Percentiles rank a stretch among this genome's conserved stretches.
phyloP scores from a whole-genome alignment of 805 yeast species.

The Metschnikowia arizonensis region DNA sequence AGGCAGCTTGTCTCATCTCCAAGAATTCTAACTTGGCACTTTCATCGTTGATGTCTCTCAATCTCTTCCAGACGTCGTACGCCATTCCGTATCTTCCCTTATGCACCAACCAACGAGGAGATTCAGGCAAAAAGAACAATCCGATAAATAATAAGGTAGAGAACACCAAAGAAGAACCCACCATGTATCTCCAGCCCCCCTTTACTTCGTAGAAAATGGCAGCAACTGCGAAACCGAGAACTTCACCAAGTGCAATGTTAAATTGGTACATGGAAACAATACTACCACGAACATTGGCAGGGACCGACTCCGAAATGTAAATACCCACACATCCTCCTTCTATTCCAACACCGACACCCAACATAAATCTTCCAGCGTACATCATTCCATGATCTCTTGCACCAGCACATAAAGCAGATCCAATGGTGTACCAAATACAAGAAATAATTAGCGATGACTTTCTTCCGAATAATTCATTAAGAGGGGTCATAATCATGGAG shows the following conservation, averaged over 20 bases:
- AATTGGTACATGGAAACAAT: slow-evolving; percentile 61
- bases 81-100: slow-evolving; percentile 51
- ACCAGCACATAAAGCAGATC: slow-evolving; percentile 54
- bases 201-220: slow-evolving; percentile 54
- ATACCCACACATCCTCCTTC: slow-evolving; percentile 65
- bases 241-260: slow-evolving; percentile 64
- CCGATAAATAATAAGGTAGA: slow-evolving; percentile 50
- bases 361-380: slow-evolving; percentile 53
- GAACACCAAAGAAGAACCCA: slow-evolving; percentile 59
- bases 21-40: slow-evolving; percentile 50
- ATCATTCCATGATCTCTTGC: slow-evolving; percentile 32
- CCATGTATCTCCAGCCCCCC: slow-evolving; percentile 64
- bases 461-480: slow-evolving; percentile 54
- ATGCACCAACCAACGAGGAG: slow-evolving; percentile 57
- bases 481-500: slow-evolving; percentile 54
- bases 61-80: slow-evolving; percentile 50
- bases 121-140: slow-evolving; percentile 54
- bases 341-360: slow-evolving; percentile 63
- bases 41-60: slow-evolving; percentile 45
- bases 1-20: slow-evolving; percentile 52
- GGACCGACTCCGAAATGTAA: slow-evolving; percentile 59
- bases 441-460: slow-evolving; percentile 51
- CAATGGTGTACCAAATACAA: slow-evolving; percentile 57
- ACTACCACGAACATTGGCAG: slow-evolving; percentile 54
- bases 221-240: slow-evolving; percentile 58